Base-by-base conservation (phyloP, 164 flowering plant species). In the Nelumbo lutea region DNA sequence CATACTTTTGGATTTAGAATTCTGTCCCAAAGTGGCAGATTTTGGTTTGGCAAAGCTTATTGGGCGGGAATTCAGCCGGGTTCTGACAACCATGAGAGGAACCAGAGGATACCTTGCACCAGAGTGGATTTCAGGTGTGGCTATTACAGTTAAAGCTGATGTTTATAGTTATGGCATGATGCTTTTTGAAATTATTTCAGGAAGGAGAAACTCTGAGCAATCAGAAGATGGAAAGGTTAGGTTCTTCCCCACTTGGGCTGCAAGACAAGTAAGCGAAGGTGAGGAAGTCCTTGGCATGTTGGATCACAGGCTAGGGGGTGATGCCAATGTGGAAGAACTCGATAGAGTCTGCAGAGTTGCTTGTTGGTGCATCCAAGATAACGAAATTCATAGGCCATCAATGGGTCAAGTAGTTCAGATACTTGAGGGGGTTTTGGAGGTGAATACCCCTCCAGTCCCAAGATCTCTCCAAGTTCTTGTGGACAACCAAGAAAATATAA, bases 41-140 rank as follows among this genome's bases (percentile, higher is more conserved):
- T 79, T 81, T 45, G 82, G 84, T 6, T 38, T 81, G 44, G 82
- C 84, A 6, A 81, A 76, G 75, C 78, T 81, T 15, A 15, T 81
- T n/a, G 82, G 84, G 1, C 62, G 78, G 11, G 80, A 78, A 6
- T 79, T 79, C 44, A 79, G 84, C 59, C 66, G 82, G 55, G 82
- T 76, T 44, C 67, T 81, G 65, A 81, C 84, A 0, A 76, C 82
- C 42, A 73, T 81, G 74, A 79, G 84, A 79, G 84, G 84, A 48
- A 81, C 82, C 4, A 73, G 78, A 44, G 84, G 84, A 27, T 79
- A 81, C 63, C 82, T 81, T n/a, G 84, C 84, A 27, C 84, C 84
- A 44, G 84, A 81, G 61, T 81, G 84, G 84, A 65, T 79, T 57
- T 76, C 80, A 7, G 82, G 84, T 4, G 71, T 79, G 10, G 74